Evolutionary conservation across 768 basidiomycete species (phyloP), one percentile per base, ranked within the genome.

Genomic region (Lactifluus pinguis): DNA sequence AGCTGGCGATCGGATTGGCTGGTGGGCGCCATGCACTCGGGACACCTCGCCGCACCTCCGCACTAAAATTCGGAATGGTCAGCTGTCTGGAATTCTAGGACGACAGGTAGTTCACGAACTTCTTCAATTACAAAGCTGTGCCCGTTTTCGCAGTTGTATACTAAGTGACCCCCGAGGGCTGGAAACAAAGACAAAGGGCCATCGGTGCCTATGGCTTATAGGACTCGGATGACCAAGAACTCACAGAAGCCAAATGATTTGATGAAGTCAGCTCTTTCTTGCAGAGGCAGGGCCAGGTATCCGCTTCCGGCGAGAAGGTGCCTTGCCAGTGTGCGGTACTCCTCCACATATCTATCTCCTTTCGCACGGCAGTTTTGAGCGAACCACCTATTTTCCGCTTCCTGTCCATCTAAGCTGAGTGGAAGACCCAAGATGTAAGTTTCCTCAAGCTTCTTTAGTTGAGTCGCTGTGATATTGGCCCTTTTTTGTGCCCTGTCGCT

Each of bases 101-200:
- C 29, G 14, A 32, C 29, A 32, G 32, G 19, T 34, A 15, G 38
- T 10, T 29, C 14, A 63, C 73, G 25, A 61, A 84, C 81, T 70
- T 85, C 80, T 0, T 68, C 71, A 34, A 86, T 85, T 3, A 82
- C 78, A 55, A 81, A 86, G 0, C 77, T 74, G 64, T 86, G 85
- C 0, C 84, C 85, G 54, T 85, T 84, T 52, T 68, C 66, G 53
- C 72, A 72, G 19, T 67, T 71, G 64, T 69, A 72, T 25, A 25
- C 25, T 61, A 68, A 70, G 51, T 71, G 70, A 30, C 71, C 70
- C 2, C 67, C 55, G 44, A 69, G 67, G 7, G 66, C 68, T 69
- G 34, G 36, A 17, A 19, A 36, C 17, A 25, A 29, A 49, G 17
- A 21, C 6, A 13, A 11, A 21, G 11, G 6, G 1, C 21, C 8